phyloP scores from a whole-genome alignment of 2,329 filamentous ascomycete species.

The Aspergillus nomiae region DNA sequence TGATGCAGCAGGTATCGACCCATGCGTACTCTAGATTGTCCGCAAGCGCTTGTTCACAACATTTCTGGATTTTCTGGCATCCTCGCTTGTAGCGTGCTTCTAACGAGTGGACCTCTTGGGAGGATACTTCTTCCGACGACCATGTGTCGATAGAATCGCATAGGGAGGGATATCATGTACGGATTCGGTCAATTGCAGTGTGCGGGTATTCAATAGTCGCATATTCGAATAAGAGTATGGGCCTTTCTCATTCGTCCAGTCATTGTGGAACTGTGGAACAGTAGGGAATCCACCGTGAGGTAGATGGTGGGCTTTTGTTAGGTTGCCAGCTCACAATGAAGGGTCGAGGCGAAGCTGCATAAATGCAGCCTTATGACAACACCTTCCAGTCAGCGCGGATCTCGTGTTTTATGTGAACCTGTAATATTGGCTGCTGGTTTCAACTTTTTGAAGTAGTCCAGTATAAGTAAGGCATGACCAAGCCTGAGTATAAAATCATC shows the following conservation, averaged over 20 bases:
- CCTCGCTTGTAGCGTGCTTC: not conserved
- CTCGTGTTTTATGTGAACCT: too few relatives aligned
- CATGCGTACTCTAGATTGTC: slow-evolving; percentile 14
- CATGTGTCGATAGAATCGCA: slow-evolving; percentile 6
- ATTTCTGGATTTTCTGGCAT: slow-evolving; percentile 8
- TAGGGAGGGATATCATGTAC: not conserved
- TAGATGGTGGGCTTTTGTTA: too few relatives aligned
- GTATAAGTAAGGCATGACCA: not conserved
- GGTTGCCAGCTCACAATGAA: too few relatives aligned
- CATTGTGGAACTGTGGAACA: too few relatives aligned
- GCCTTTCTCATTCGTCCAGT: too few relatives aligned
- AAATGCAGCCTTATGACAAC: too few relatives aligned
- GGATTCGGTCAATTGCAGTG: not conserved
- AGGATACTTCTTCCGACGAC: not conserved
- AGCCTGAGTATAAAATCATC: not conserved
- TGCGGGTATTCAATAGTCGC: not conserved
- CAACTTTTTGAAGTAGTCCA: not conserved
- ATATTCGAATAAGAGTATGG: not conserved
- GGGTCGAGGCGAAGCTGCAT: too few relatives aligned
- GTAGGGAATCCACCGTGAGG: too few relatives aligned
- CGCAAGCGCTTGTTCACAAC: slow-evolving; percentile 9
- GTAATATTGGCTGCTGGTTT: too few relatives aligned
- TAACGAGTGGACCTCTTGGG: not conserved
- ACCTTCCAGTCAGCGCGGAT: too few relatives aligned
- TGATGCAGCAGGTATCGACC: slow-evolving; percentile 28